Base-by-base conservation (phyloP, 164 flowering plant genomes). In the Taxillus chinensis region DNA sequence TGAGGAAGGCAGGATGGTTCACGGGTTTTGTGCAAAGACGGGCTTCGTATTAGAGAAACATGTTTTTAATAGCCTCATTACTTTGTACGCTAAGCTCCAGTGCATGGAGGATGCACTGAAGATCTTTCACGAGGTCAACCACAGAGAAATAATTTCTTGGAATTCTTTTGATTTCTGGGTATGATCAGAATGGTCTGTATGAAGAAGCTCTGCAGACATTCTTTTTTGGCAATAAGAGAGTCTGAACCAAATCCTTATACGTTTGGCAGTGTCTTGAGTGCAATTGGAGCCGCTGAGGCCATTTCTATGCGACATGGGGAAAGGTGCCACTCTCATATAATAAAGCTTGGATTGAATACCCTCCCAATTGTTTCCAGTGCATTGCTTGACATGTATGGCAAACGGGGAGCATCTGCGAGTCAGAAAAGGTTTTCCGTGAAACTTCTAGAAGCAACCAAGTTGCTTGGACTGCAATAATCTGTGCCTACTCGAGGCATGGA, bases 351-450 rank as follows among this genome's bases (percentile, higher is more conserved):
- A 37, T 48, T 90, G 43, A 69, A 75, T 70, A 62, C 64, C 3
- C 72, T 83, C 64, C 77, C 83, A 9, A 62, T 83, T 62, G 80
- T 90, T 13, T 82, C 82, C 0, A 75, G 85, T 43, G 88, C 99
- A 39, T 83, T 93, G 14, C 82, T 93, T 48, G 95, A 87, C 69
- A 93, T 93, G 99, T 93, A 93, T 74, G 92, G 89, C 39, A 93
- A 87, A 68, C 82, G 97, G 9, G 99, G 41, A 80, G 79, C 75
- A 87, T 93, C 11, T 51, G 45, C 2, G 91, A 89, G 62, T 78
- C 97, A 41, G 66, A 62, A 43, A 74, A 58, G 69, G 81, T 89
- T 15, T 93, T 93, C 59, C 41, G 50, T 43, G 95, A 84, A 63
- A 61, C 60, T 8, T 60, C 74, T 39, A 63, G 71, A 39, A 82